Conservation (phyloP, 306 rosid species). For the Trichosanthes truncata region DNA sequence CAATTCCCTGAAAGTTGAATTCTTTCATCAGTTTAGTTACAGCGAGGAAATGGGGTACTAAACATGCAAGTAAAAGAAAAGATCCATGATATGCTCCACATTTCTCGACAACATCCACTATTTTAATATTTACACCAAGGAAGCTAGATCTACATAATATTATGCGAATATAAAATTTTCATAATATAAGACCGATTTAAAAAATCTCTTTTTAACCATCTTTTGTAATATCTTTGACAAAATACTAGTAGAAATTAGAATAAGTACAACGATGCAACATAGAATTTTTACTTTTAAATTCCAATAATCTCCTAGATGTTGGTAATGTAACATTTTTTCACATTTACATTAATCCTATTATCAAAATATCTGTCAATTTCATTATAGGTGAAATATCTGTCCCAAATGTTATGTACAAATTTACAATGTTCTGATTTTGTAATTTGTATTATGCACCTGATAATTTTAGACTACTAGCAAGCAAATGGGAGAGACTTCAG, state of each 20-base stretch:
- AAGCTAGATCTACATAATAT: not conserved
- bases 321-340: not conserved
- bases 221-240: not conserved
- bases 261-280: not conserved
- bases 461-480: not conserved
- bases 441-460: not conserved
- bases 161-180: not conserved
- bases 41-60: not conserved
- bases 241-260: not conserved
- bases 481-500: not conserved
- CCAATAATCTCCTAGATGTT: not conserved
- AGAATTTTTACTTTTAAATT: not conserved
- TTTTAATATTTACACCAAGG: not conserved
- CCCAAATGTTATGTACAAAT: not conserved
- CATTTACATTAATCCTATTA: not conserved
- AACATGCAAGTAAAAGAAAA: not conserved
- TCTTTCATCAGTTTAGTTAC: not conserved
- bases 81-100: not conserved
- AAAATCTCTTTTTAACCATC: not conserved
- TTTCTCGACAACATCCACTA: not conserved
- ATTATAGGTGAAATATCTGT: not conserved
- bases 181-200: not conserved
- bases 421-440: not conserved
- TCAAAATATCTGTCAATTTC: not conserved
- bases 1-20: constrained; percentile 65